Conservation (phyloP, 2,329 filamentous ascomycete species). For the Colletotrichum scovillei region DNA sequence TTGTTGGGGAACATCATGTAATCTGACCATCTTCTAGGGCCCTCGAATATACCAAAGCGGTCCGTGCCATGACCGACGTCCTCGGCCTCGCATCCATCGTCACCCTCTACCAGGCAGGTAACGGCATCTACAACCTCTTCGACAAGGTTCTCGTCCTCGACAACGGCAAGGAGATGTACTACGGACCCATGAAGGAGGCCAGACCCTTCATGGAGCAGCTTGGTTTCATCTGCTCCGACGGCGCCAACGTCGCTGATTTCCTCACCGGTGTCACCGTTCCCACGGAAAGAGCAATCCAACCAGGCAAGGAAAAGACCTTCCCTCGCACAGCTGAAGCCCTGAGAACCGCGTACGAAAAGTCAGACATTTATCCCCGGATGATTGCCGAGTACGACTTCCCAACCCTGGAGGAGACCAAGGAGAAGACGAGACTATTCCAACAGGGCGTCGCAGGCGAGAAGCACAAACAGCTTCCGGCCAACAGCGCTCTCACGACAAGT, state of each 20-base stretch:
- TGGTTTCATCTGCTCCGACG: conserved; percentile 71
- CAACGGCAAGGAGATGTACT: conserved; percentile 73
- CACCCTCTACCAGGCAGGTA: conserved; percentile 76
- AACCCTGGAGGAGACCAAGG: conserved; percentile 56
- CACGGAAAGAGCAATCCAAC: conserved; percentile 72
- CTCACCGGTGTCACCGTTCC: conserved; percentile 75
- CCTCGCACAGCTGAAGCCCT: conserved; percentile 59
- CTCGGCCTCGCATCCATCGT: conserved; percentile 70
- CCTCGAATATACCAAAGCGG: conserved; percentile 68
- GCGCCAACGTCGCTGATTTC: conserved; percentile 74
- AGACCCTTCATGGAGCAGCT: conserved; percentile 72
- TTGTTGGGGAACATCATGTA: no score
- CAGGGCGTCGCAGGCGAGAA: conserved; percentile 65
- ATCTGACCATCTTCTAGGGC: conserved; percentile 49
- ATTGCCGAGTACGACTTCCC: conserved; percentile 68
- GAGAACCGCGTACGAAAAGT: conserved; percentile 61
- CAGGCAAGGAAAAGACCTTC: conserved; percentile 52
- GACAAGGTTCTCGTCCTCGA: conserved; percentile 78
- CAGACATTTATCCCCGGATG: conserved; percentile 62
- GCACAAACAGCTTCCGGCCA: conserved; percentile 61
- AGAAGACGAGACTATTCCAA: conserved; percentile 64
- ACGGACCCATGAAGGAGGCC: conserved; percentile 69
- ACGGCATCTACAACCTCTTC: conserved; percentile 76
- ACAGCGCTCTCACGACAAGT: conserved; percentile 66
- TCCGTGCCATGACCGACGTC: conserved; percentile 74